Conservation (phyloP, 768 basidiomycete genomes). For the Tulasnella sp. region DNA sequence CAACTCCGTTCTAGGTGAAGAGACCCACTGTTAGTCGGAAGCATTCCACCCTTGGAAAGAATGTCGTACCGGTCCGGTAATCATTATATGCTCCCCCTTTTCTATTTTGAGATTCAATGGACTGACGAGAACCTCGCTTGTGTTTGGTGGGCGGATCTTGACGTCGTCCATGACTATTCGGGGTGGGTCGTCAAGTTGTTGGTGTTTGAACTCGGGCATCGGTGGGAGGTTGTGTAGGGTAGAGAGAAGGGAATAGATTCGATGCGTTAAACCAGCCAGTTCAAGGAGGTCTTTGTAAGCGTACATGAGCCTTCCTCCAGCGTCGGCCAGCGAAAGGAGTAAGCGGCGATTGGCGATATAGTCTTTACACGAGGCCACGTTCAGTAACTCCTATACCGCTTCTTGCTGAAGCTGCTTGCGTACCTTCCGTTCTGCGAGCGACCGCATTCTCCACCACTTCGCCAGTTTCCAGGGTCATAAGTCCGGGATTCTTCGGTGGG, state of each 20-base stretch:
- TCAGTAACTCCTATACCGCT: background rate
- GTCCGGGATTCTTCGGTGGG: background rate
- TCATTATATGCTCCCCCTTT: conserved; percentile 79
- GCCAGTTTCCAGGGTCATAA: background rate
- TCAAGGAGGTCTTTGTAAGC: conserved; percentile 93
- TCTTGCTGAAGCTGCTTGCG: too few relatives aligned
- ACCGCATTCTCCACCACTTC: background rate
- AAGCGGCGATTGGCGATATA: conserved; percentile 92
- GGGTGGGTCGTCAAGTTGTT: conserved; percentile 1
- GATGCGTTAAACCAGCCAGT: conserved; percentile 86
- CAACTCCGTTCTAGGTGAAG: conserved; percentile 58
- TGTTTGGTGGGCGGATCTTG: conserved; percentile 56
- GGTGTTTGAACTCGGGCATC: conserved; percentile 35
- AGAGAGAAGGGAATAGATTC: conserved; percentile 81
- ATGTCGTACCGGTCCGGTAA: conserved; percentile 59
- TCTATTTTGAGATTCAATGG: conserved; percentile 56
- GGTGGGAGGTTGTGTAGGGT: conserved; percentile 68
- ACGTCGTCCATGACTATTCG: conserved; percentile 59
- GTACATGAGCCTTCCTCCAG: conserved; percentile 92
- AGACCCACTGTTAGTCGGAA: conserved; percentile 10
- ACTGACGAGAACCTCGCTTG: conserved; percentile 47
- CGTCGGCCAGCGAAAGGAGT: conserved; percentile 90
- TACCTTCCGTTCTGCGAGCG: conserved; percentile 9
- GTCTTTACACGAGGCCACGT: conserved; percentile 33
- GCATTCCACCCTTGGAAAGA: conserved; percentile 8